phyloP scores from a whole-genome alignment of 441 rosid species.

The Pelargonium hybrid region DNA sequence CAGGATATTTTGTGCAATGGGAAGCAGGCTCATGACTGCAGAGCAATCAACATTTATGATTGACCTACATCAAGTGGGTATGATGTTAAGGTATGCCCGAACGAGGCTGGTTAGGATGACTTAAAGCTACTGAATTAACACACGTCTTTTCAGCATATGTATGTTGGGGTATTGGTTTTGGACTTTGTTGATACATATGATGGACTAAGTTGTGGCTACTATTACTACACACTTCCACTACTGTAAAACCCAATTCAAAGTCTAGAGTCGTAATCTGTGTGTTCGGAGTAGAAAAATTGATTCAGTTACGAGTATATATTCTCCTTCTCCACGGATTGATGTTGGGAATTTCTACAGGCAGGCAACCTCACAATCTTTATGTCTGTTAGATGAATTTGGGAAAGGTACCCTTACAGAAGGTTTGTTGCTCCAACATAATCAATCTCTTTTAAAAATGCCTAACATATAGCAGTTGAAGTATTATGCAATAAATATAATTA shows the following conservation, averaged over 20 bases:
- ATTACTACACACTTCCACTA: slow-evolving; percentile 8
- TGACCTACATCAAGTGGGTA: slow-evolving; percentile 96
- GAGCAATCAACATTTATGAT: slow-evolving; percentile 96
- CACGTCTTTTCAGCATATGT: slow-evolving; percentile 7
- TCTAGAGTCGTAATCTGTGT: not conserved
- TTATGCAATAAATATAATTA: slow-evolving; percentile 13
- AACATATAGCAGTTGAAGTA: not conserved
- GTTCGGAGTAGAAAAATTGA: not conserved
- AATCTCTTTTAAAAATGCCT: not conserved
- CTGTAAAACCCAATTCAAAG: not conserved
- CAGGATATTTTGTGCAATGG: slow-evolving; percentile 94
- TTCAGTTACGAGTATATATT: slow-evolving; percentile 4
- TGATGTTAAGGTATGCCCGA: slow-evolving; percentile 72
- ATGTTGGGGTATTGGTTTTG: slow-evolving; percentile 12
- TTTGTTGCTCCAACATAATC: slow-evolving; percentile 20
- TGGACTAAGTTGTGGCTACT: not conserved
- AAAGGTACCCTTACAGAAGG: slow-evolving; percentile 99
- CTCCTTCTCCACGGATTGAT: slow-evolving; percentile 14
- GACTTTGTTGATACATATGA: slow-evolving; percentile 9
- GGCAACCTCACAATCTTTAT: slow-evolving; percentile 83
- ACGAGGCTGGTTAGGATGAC: slow-evolving; percentile 18
- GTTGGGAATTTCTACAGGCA: slow-evolving; percentile 44
- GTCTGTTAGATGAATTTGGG: slow-evolving; percentile 95
- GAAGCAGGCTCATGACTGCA: slow-evolving; percentile 82
- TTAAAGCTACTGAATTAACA: slow-evolving; percentile 11